Base-by-base conservation (phyloP, 768 basidiomycete genomes). In the Tulasnella sp. region DNA sequence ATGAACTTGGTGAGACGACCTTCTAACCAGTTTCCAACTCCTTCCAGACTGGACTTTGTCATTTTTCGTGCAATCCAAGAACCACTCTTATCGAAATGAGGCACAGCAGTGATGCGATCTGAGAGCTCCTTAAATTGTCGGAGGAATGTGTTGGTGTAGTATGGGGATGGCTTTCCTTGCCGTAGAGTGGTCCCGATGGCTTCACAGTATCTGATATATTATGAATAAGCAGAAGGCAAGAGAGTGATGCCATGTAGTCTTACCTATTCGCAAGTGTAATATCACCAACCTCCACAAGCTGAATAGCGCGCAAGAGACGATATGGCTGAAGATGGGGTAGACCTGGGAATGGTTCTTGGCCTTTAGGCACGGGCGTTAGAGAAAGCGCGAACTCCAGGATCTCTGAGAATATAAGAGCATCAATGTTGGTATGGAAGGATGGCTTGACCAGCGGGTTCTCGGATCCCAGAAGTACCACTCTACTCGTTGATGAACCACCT, bases 1-100 rank as follows among this genome's bases (percentile, higher is more conserved):
- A 99, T 90, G 58, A 99, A 81, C 62, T 92, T 92, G 13, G 89
- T 89, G 61, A 99, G 77, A 15, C 84, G 77, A 10, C 86, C 83
- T 66, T 90, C 93, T 22, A 98, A 72, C 83, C 91, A 96, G 37
- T 79, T 82, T 24, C 91, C 85, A 43, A 98, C 78, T 29, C 80
- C 81, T 63, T 96, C 91, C 40, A 98, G 72, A 54, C 86, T 93
- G 2, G 95, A 91, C 59, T 92, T 90, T 31, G 79, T 73, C 56
- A 92, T 71, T 63, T 88, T 91, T n/a, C 77, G 73, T 10, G 77
- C 72, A 50, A 90, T 88, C 90, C 90, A 95, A 0, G 86, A 88
- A 9, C 73, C 75, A 2, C 75, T 70, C 65, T 86, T 89, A 60
- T 90, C 87, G 33, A 77, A 67, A 28, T 81, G 75, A 33, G 81